Conservation (phyloP, 257 asterid genomes). For the Anisodus tanguticus region DNA sequence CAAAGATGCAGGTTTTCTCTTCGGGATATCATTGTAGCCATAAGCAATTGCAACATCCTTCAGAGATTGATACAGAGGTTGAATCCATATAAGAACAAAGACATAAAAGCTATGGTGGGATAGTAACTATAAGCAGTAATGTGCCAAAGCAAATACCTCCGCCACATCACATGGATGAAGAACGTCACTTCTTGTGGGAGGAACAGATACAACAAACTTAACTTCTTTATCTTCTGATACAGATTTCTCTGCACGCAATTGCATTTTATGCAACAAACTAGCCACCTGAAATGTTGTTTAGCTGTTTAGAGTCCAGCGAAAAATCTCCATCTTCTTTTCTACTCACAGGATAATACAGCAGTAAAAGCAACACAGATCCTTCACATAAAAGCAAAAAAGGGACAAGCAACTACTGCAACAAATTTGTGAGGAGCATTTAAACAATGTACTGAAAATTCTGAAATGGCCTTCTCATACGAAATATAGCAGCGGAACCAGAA, state of each 20-base stretch:
- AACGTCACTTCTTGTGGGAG: slow-evolving; percentile 95
- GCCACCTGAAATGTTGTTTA: slow-evolving; percentile 60
- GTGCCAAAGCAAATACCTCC: slow-evolving; percentile 59
- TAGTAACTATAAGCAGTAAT: slow-evolving; percentile 5
- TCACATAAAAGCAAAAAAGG: slow-evolving; percentile 6
- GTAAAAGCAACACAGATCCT: background rate
- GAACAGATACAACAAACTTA: slow-evolving; percentile 66
- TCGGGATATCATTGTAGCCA: slow-evolving; percentile 83
- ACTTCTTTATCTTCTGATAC: slow-evolving; percentile 52
- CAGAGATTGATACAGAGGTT: slow-evolving; percentile 30
- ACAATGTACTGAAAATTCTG: background rate
- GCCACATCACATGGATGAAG: slow-evolving; percentile 98
- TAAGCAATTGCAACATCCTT: slow-evolving; percentile 95
- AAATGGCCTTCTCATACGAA: background rate
- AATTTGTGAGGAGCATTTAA: background rate
- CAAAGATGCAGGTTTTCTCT: slow-evolving; percentile 71
- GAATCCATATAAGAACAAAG: slow-evolving; percentile 28
- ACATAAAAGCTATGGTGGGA: background rate
- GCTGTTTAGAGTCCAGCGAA: background rate
- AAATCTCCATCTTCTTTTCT: background rate
- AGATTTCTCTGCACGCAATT: slow-evolving; percentile 64
- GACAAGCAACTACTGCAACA: background rate
- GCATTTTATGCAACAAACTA: slow-evolving; percentile 76
- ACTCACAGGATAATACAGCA: slow-evolving; percentile 10
- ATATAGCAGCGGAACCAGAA: background rate